Base-by-base conservation (phyloP, 805 yeast genomes). In the Gaillardinia entomophila region DNA sequence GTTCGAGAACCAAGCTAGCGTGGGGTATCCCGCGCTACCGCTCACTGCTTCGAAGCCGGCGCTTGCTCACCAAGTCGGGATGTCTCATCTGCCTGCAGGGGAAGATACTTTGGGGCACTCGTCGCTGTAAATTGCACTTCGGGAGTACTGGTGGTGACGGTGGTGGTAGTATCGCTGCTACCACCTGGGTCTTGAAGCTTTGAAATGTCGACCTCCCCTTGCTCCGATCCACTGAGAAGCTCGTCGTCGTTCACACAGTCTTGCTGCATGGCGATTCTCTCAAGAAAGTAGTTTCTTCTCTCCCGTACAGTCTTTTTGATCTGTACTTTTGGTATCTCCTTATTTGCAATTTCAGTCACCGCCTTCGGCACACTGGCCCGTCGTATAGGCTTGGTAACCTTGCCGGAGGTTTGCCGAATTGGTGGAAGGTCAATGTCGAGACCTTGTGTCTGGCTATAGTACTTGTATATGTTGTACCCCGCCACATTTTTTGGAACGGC, bases 211-310 rank as follows among this genome's bases (percentile, higher is more conserved):
- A 7, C 17, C 5, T 8, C 13, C 10, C 28, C 19, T 16, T 28
- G 30, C 16, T 16, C n/a, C 12, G 12, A 12, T 5, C 11, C 15
- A 8, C 28, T 4, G n/a, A n/a, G n/a, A 6, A 19, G 22, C 5
- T 36, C 39, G 4, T 39, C 46, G 2, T 28, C 51, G 17, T 52
- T 56, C 16, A 58, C 64, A 34, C 55, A 51, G 34, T 62, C 65
- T 46, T 61, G 60, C 42, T 62, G 68, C 55, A 62, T 48, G 18
- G 66, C 66, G 26, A 62, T 62, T 24, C 57, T 41, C 17, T 52
- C 48, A 16, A 61, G 37, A 26, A 53, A 41, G 32, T 42, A 42
- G 31, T 35, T 42, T 18, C 32, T 40, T 12, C 33, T 34, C 25
- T 35, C 44, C 23, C 13, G 34, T n/a, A n/a, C n/a, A n/a, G n/a